Evolutionary conservation across 257 asterid genomes (phyloP).

Genomic region (Forsythia viridissima): DNA sequence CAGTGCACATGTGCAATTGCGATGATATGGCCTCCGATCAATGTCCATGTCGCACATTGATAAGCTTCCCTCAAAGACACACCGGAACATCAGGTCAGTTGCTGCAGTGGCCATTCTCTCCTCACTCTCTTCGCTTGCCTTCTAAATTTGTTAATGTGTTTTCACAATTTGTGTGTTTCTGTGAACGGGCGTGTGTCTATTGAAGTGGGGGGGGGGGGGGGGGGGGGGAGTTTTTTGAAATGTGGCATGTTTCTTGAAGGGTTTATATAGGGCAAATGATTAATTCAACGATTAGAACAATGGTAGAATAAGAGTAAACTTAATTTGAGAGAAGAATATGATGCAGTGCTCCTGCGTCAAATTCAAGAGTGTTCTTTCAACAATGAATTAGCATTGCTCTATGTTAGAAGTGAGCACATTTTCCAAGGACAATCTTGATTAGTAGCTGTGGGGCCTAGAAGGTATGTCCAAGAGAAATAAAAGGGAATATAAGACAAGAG

Average conservation of each 20-base stretch:
- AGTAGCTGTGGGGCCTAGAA: slow-evolving; percentile 3
- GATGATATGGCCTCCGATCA: slow-evolving; percentile 44
- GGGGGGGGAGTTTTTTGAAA: background rate
- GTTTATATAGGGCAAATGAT: slow-evolving; percentile 8
- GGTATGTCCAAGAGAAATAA: slow-evolving; percentile 18
- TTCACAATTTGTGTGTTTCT: background rate
- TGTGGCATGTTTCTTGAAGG: background rate
- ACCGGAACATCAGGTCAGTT: background rate
- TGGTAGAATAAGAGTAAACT: slow-evolving; percentile 10
- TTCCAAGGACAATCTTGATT: slow-evolving; percentile 9
- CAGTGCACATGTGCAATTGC: slow-evolving; percentile 18
- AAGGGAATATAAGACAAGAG: background rate
- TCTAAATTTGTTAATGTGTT: background rate
- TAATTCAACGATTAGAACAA: slow-evolving; percentile 2
- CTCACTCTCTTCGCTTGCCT: background rate
- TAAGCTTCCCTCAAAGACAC: slow-evolving; percentile 3
- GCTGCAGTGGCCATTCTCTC: background rate
- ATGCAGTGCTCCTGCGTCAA: background rate
- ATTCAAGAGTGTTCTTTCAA: background rate
- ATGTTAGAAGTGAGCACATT: background rate
- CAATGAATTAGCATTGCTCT: slow-evolving; percentile 2
- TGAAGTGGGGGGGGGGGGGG: background rate
- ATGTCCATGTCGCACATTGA: background rate
- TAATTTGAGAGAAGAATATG: slow-evolving; percentile 4
- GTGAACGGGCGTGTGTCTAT: background rate